phyloP scores from a whole-genome alignment of 768 basidiomycete species.

The Lactarius sanguifluus region DNA sequence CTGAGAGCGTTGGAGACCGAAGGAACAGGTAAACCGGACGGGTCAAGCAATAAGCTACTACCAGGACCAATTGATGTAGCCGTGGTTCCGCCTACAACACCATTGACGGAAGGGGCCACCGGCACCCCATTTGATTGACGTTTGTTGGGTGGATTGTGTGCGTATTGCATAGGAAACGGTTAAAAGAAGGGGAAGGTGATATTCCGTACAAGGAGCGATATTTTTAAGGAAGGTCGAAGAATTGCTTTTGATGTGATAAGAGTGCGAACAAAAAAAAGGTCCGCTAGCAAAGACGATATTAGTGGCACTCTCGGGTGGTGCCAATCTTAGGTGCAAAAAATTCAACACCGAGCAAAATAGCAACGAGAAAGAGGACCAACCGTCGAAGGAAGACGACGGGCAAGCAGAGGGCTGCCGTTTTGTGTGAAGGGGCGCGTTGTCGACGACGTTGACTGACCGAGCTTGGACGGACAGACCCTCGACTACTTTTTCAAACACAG shows the following conservation, averaged over 20 bases:
- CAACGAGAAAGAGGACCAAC: constrained; percentile 4
- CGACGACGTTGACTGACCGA: background rate
- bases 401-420: constrained; percentile 2
- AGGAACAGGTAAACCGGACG: background rate
- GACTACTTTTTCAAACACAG: background rate
- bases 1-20: constrained; percentile 1
- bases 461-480: background rate
- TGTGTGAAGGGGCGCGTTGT: constrained; percentile 5
- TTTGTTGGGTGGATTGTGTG: constrained; percentile 1
- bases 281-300: constrained; percentile 5
- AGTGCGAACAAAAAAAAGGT: constrained; percentile 4
- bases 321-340: background rate
- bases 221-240: constrained; percentile 16
- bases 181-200: background rate
- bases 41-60: constrained; percentile 17
- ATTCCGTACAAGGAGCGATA: constrained; percentile 20
- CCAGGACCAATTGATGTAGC: background rate
- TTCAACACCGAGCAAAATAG: background rate
- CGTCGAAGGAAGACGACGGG: background rate
- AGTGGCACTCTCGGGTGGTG: background rate
- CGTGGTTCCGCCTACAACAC: constrained; percentile 10
- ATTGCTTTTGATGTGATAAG: background rate
- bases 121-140: constrained; percentile 1
- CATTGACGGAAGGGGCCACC: constrained; percentile 9
- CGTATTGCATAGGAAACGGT: constrained; percentile 14